Percentiles rank a stretch among this genome's conserved stretches.
Conservation (phyloP, 352 stramenopile species). For the Globisporangium okanoganense region DNA sequence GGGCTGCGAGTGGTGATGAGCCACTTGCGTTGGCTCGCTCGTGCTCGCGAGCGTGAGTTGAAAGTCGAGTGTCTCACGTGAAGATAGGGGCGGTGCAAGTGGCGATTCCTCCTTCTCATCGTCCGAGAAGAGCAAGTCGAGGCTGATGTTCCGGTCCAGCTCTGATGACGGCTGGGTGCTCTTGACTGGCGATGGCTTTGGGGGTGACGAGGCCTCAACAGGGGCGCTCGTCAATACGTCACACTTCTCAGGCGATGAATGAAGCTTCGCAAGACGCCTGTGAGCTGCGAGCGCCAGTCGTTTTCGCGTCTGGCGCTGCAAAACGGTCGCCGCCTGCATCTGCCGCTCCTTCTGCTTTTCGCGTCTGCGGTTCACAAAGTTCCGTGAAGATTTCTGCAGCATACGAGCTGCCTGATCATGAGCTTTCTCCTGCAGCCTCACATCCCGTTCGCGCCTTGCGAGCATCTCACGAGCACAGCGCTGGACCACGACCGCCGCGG, state of each 20-base stretch:
- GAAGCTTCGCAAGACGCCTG: slow-evolving; percentile 7
- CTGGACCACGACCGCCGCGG: slow-evolving; percentile 41
- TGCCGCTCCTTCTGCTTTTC: slow-evolving; percentile 23
- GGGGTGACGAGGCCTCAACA: not conserved
- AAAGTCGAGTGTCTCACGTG: not conserved
- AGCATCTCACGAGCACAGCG: slow-evolving; percentile 32
- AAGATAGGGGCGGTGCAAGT: not conserved
- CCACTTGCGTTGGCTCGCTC: not conserved
- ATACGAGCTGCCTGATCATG: slow-evolving; percentile 26
- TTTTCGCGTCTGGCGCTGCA: slow-evolving; percentile 47
- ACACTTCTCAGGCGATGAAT: not conserved
- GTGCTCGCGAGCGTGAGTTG: not conserved
- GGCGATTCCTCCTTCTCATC: slow-evolving; percentile 13
- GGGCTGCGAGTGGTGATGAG: not conserved
- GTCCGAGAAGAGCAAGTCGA: slow-evolving; percentile 60
- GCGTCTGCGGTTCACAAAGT: slow-evolving; percentile 24
- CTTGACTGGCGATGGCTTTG: not conserved
- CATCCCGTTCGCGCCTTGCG: slow-evolving; percentile 15
- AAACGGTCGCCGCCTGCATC: slow-evolving; percentile 32
- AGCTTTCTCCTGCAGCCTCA: slow-evolving; percentile 7
- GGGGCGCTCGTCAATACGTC: not conserved
- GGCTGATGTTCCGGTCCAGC: slow-evolving; percentile 23
- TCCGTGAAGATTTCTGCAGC: slow-evolving; percentile 33
- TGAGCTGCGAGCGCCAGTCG: slow-evolving; percentile 11
- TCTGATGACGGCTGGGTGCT: not conserved